A percentile compares a stretch with the other conserved stretches of the same genome.
Evolutionary conservation across 345 rosid genomes (phyloP).

Genomic region (Draba incana): DNA sequence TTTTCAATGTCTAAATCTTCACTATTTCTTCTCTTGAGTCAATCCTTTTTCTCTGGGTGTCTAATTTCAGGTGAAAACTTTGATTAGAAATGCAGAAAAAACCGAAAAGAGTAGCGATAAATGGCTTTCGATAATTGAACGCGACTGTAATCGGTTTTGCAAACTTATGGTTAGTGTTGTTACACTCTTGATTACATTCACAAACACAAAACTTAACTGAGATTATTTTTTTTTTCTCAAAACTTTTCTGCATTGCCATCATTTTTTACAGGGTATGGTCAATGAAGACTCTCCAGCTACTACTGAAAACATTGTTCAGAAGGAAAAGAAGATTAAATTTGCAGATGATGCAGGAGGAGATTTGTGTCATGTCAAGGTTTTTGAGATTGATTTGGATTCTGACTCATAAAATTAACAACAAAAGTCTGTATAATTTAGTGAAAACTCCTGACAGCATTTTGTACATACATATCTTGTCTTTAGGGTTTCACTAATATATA

Average conservation of each 20-base stretch:
- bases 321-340: conserved; percentile 73
- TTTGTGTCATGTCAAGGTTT: conserved; percentile 76
- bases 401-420: not conserved
- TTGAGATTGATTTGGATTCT: conserved; percentile 52
- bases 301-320: conserved; percentile 43
- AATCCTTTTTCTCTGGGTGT: not conserved
- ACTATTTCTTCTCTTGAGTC: not conserved
- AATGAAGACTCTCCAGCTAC: conserved; percentile 40
- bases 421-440: conserved; percentile 3
- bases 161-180: conserved; percentile 77
- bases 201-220: not conserved
- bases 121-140: conserved; percentile 66
- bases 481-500: not conserved
- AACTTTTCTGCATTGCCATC: conserved; percentile 4
- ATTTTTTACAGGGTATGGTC: conserved; percentile 53
- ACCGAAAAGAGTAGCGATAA: conserved; percentile 65
- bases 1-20: not conserved
- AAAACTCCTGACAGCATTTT: conserved; percentile 8
- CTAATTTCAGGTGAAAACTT: conserved; percentile 50
- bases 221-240: not conserved
- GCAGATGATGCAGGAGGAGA: conserved; percentile 91
- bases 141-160: conserved; percentile 81
- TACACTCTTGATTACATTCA: conserved; percentile 7
- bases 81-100: conserved; percentile 57
- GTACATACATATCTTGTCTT: conserved; percentile 11